Evolutionary conservation across 441 rosid species (phyloP), one percentile per base, ranked within the genome.

Genomic region (Erodium trifolium): DNA sequence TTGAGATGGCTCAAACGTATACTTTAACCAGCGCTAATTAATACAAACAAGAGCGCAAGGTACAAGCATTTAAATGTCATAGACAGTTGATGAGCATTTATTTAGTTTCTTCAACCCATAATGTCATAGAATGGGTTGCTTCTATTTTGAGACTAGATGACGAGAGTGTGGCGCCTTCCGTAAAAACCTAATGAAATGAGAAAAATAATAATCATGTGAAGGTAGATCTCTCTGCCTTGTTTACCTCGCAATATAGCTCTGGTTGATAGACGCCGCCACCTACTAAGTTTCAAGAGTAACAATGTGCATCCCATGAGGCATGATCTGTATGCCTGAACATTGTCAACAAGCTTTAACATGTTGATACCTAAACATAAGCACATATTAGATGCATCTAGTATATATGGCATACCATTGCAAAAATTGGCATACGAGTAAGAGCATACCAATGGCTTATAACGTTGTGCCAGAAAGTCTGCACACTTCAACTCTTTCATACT

Each of bases 401-500:
- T n/a, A n/a, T 78, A 69, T 71, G 65, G 39, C 69, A 72, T 91
- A 93, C 97, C 95, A 81, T 57, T 65, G 78, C 75, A 76, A 78
- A 88, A 55, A 78, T 68, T 60, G 87, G 78, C 43, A 72, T 66
- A 62, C 87, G 17, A 47, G 82, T 57, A 51, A 84, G 12, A 51
- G 75, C 81, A 77, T 9, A 84, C 72, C 63, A 82, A 29, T 7
- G 98, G 89, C 81, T 86, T 89, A 83, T 86, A 86, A 69, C 63
- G 69, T 78, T 86, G 87, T 4, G 80, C 85, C 43, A 87, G 43
- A 13, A 68, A 68, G 66, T 91, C 90, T 35, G 96, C 92, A 76
- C 96, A 93, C 79, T 87, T 93, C 75, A 89, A 78, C 78, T 89
- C 97, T 60, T 76, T 82, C 45, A 66, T 80, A 82, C 98, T 91